Base-by-base conservation (phyloP, 2,329 filamentous ascomycete genomes). In the Mycosphaerella sp. region DNA sequence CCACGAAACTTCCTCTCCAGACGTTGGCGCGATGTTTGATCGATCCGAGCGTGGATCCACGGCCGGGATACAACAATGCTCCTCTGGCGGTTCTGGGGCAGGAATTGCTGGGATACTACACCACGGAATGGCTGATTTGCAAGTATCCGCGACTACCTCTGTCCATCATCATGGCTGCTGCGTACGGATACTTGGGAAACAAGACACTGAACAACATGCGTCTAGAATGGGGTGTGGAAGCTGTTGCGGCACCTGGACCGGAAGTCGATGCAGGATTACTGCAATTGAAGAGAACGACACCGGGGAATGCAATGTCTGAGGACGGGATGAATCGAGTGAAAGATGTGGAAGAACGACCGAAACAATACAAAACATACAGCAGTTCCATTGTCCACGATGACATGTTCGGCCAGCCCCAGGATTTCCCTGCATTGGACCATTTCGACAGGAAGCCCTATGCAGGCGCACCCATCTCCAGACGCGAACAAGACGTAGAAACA, bases 251-350 rank as follows among this genome's bases (percentile, higher is more conserved):
- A 17, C 93, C 93, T 0, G 93, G 92, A 48, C 82, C 82, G 55
- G 92, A 97, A 74, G 91, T 97, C 53, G 93, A 98, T 69, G 85
- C 91, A 0, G 93, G 92, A 5, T 77, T 95, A 51, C 77, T 98
- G 57, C 93, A 97, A 69, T 95, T 90, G 77, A 73, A 73, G 73
- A 68, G 78, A 52, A 58, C 78, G 23, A 64, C 69, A 8, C 72
- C 78, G 4, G 76, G 75, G 6, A 68, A 68, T 40, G 59, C 63
- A 17, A 62, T 73, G 68, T 67, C 62, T 6, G 58, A 64, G 32
- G 65, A 64, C 36, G 62, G 61, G 17, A 61, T 54, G 53, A 58
- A 52, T 44, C 59, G 60, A 26, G 47, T 65, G n/a, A 67, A 67
- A 48, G 63, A 69, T 50, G 64, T 74, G 53, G 4, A 3, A 38